Conservation (phyloP, 164 flowering plant species). For the Piper longum region DNA sequence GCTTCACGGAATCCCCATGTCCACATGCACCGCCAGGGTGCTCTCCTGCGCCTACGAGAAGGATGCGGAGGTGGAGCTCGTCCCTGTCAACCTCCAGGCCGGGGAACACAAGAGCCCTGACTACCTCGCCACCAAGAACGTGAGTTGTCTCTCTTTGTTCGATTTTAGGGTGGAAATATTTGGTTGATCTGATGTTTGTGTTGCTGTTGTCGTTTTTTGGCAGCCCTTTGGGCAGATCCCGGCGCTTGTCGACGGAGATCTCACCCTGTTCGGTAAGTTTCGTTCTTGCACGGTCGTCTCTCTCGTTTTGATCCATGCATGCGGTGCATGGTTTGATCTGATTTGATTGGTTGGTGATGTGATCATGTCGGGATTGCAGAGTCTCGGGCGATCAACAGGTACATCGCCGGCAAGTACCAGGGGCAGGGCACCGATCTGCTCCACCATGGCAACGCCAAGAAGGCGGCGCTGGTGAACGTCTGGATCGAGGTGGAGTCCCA, state of each 20-base stretch:
- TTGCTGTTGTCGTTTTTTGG: constrained; percentile 1
- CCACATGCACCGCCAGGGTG: too few species aligned
- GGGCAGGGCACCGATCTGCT: constrained; percentile 26
- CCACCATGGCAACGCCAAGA: constrained; percentile 12
- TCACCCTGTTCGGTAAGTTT: constrained; percentile 40
- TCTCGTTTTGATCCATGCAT: background rate
- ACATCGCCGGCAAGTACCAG: constrained; percentile 30
- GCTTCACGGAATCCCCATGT: too few species aligned
- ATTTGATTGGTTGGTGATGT: background rate
- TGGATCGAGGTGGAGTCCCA: constrained; percentile 47
- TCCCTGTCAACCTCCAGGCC: background rate
- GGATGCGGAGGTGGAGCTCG: background rate
- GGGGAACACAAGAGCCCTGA: background rate
- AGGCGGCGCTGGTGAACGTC: constrained; percentile 24
- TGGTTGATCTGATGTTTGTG: background rate
- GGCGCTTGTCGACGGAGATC: constrained; percentile 34
- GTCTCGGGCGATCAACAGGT: constrained; percentile 39
- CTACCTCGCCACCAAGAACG: background rate
- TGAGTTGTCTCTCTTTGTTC: background rate
- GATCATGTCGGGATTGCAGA: constrained; percentile 6
- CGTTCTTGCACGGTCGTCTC: background rate
- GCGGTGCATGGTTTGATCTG: background rate
- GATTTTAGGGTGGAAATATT: background rate
- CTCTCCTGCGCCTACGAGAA: background rate
- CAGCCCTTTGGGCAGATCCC: background rate